A percentile compares a stretch with the other conserved stretches of the same genome.
Conservation (phyloP, 176 grass and related monocot genomes). For the Ananas comosus region DNA sequence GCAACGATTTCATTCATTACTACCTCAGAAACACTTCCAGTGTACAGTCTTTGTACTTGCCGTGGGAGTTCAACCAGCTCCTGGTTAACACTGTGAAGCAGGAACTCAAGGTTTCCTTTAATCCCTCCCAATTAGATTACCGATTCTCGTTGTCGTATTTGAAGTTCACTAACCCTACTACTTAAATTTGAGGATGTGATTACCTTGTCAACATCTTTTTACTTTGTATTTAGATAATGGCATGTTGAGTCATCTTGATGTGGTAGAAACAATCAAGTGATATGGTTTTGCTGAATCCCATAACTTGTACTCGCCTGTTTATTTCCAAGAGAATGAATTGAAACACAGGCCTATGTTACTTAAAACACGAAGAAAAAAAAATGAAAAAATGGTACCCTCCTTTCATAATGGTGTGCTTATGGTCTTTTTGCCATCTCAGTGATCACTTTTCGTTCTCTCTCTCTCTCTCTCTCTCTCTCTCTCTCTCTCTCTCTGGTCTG, state of each 20-base stretch:
- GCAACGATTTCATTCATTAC: constrained; percentile 81
- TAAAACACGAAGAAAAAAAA: too few species aligned
- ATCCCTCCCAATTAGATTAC: constrained; percentile 7
- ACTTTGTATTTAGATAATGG: background rate
- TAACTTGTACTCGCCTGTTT: too few species aligned
- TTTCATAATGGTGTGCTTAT: background rate
- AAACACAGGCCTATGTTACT: too few species aligned
- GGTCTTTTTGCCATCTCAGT: background rate
- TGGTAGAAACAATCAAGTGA: background rate
- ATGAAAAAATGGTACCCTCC: too few species aligned
- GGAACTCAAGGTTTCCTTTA: constrained; percentile 40
- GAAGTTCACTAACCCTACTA: background rate
- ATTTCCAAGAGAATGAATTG: too few species aligned
- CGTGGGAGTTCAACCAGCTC: constrained; percentile 75
- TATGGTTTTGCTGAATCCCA: background rate
- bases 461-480: too few species aligned
- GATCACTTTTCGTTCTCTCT: background rate
- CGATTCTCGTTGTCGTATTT: background rate
- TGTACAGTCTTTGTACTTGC: constrained; percentile 48
- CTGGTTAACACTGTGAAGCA: constrained; percentile 50
- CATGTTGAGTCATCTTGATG: background rate
- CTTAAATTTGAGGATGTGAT: too few species aligned
- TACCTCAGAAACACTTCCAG: constrained; percentile 52
- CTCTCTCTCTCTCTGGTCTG: too few species aligned
- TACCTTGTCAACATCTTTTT: too few species aligned